These are phyloP conservation scores for Penicillium cataractarum DNA, from an alignment of 495 filamentous ascomycete species.

Conservation along the genomic window DNA sequence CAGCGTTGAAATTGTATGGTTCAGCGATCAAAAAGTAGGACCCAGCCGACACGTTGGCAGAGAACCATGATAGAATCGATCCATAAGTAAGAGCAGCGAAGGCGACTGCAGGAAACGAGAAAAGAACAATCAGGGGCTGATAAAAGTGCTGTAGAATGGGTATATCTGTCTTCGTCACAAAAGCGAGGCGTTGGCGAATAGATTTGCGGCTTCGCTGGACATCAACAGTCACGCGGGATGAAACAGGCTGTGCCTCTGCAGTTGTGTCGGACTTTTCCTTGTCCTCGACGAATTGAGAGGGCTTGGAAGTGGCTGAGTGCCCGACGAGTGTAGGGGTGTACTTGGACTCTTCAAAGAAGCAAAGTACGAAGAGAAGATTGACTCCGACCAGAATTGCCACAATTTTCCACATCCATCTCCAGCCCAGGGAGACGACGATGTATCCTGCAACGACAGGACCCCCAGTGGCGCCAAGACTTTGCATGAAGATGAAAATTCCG, in stretches of 20 bases:
- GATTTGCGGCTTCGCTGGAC: constrained; percentile 9
- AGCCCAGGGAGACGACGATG: constrained; percentile 38
- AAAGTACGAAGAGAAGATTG: constrained; percentile 34
- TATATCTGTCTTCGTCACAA: constrained; percentile 18
- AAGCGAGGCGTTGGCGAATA: constrained; percentile 14
- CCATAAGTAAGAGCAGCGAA: constrained; percentile 14
- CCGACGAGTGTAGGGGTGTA: constrained; percentile 18
- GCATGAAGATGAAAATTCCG: constrained; percentile 39
- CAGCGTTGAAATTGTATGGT: constrained; percentile 39
- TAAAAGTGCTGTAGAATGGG: constrained; percentile 15
- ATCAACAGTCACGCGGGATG: neutral
- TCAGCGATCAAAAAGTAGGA: constrained; percentile 15
- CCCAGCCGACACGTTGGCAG: constrained; percentile 5
- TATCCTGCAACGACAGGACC: constrained; percentile 43
- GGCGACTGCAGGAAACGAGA: constrained; percentile 15
- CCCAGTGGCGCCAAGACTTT: constrained; percentile 31
- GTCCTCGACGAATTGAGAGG: neutral
- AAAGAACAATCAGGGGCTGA: constrained; percentile 15
- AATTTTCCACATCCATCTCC: constrained; percentile 51
- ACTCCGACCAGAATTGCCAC: constrained; percentile 42
- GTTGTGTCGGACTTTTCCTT: neutral
- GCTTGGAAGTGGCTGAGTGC: neutral
- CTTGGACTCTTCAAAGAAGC: constrained; percentile 43
- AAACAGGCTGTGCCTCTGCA: neutral
- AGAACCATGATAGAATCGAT: constrained; percentile 15